Conservation (phyloP, 768 basidiomycete species). For the Xanthoconium stramineum region DNA sequence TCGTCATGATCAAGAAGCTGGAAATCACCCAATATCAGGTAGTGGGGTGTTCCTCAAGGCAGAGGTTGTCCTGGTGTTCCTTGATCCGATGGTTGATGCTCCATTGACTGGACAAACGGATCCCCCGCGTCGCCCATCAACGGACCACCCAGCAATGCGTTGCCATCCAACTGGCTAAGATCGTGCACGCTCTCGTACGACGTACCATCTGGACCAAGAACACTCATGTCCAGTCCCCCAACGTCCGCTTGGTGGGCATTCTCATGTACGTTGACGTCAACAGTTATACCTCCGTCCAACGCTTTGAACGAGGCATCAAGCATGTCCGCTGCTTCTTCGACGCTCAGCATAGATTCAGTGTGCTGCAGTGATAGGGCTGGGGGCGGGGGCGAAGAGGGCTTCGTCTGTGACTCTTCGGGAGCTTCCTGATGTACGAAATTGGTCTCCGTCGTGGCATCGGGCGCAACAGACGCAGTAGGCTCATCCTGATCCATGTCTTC, state of each 20-base stretch:
- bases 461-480: constrained; percentile 37
- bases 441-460: constrained; percentile 39
- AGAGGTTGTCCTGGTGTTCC: constrained; percentile 10
- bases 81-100: constrained; percentile 15
- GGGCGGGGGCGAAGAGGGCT: constrained; percentile 66
- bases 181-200: constrained; percentile 51
- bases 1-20: not conserved
- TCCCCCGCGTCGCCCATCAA: constrained; percentile 59
- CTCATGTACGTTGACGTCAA: constrained; percentile 39
- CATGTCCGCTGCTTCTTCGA: constrained; percentile 38
- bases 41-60: not conserved
- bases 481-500: constrained; percentile 78
- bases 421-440: constrained; percentile 34
- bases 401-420: constrained; percentile 52
- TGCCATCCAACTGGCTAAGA: constrained; percentile 54
- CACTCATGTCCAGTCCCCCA: constrained; percentile 60
- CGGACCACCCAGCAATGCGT: constrained; percentile 55
- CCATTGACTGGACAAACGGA: constrained; percentile 47
- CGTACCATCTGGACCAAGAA: constrained; percentile 63
- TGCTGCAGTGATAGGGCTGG: constrained; percentile 53
- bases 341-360: constrained; percentile 43
- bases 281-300: constrained; percentile 45
- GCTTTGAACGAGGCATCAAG: constrained; percentile 58
- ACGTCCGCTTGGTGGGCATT: constrained; percentile 30
- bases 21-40: constrained; percentile 6